These are phyloP conservation scores for Tieghemiomyces parasiticus DNA, from an alignment of 192 early-diverging fungal genomes.

Conservation along the genomic window DNA sequence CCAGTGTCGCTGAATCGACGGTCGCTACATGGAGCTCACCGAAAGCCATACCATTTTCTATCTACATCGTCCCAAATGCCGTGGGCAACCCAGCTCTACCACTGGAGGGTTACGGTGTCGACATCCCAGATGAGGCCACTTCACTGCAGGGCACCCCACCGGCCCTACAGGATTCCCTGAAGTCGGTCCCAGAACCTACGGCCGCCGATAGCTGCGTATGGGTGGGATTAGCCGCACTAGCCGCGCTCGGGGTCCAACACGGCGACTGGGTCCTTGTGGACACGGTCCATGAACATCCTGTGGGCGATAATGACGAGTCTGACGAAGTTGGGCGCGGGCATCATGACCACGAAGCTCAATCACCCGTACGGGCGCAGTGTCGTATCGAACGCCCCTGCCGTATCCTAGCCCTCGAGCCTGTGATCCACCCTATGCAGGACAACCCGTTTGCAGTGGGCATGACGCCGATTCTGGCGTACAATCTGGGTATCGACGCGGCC, in stretches of 20 bases:
- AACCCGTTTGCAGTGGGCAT: not conserved
- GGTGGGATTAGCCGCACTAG: not conserved
- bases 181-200: not conserved
- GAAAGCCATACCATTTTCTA: no score
- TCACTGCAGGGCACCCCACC: not conserved
- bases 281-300: not conserved
- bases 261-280: not conserved
- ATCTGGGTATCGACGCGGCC: not conserved
- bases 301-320: no score
- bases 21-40: not conserved
- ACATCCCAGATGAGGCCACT: not conserved
- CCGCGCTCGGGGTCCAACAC: not conserved
- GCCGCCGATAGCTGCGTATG: not conserved
- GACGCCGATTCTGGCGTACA: not conserved
- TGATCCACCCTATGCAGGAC: not conserved
- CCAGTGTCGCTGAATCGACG: not conserved
- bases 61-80: not conserved
- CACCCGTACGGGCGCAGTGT: no score
- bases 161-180: not conserved
- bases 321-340: not conserved
- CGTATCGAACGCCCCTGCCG: conserved; percentile 7
- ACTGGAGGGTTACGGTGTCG: not conserved
- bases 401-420: not conserved
- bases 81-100: not conserved
- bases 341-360: not conserved